Conservation (phyloP, 75 land plant species). For the Azolla pinnata region DNA sequence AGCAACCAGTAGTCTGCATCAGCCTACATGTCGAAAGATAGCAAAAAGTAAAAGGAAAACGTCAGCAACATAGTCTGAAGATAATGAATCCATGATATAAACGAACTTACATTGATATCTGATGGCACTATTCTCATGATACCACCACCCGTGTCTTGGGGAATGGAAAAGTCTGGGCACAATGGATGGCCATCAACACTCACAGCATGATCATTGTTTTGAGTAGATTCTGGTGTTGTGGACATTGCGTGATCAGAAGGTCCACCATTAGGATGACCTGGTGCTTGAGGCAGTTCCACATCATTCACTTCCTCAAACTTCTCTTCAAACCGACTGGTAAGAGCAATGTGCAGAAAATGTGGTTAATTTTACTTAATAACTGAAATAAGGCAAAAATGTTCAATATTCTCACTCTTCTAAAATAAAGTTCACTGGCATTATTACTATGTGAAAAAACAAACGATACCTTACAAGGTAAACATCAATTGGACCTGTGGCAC, state of each 20-base stretch:
- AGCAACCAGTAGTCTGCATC: conserved; percentile 48
- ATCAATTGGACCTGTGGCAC: conserved; percentile 70
- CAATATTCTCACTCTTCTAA: background rate
- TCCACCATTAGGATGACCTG: background rate
- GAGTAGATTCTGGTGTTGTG: conserved; percentile 1
- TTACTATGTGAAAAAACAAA: conserved; percentile 2
- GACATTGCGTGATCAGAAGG: conserved; percentile 6
- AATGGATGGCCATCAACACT: background rate
- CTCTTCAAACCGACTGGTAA: conserved; percentile 36
- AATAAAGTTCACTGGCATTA: too few relatives aligned
- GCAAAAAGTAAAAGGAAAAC: background rate
- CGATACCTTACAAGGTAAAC: conserved; percentile 69
- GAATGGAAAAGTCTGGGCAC: conserved; percentile 13
- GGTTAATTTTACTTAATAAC: background rate
- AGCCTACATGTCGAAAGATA: conserved; percentile 9
- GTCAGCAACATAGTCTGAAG: background rate
- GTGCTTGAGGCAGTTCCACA: conserved; percentile 6
- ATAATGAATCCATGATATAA: background rate
- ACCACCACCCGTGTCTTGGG: conserved; percentile 25
- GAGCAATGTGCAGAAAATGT: background rate
- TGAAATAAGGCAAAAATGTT: background rate
- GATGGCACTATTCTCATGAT: conserved; percentile 39
- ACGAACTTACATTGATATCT: conserved; percentile 26
- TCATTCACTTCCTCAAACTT: conserved; percentile 32
- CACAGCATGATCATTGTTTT: background rate